Base-by-base conservation (phyloP, 1,284 basidiomycete genomes). In the Schizophyllum commune region DNA sequence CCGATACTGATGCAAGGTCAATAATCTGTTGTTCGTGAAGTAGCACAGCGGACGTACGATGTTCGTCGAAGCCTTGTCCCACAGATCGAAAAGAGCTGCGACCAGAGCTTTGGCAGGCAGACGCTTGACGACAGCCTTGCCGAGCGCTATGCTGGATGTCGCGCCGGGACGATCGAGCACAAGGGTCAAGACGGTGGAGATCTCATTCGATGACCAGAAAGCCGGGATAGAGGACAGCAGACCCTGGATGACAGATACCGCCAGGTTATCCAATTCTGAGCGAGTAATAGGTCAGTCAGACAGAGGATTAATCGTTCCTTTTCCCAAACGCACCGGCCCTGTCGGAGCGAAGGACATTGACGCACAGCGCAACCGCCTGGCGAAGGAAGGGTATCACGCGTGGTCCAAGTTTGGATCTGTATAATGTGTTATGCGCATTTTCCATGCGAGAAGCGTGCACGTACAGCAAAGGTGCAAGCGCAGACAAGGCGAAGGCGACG, bases 381-480 rank as follows among this genome's bases (percentile, higher is more conserved):
- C 85, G 85, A 72, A 95, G 88, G 74, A 85, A 82, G 5, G 94
- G 92, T 58, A 97, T 92, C 57, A 92, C 79, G 0, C 94, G 86
- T 20, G 94, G 92, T 0, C 91, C 92, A n/a, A 96, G 81, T 60
- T 86, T 87, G 19, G 79, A 73, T 21, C 92, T 93, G 65, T 51
- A 51, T 64, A 51, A n/a, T 63, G 52, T 59, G 60, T 55, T 34
- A 62, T 19, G 32, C 55, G 56, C 58, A 6, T 55, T 53, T 19
- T 17, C n/a, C 47, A 8, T 51, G 56, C 32, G 52, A 61, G 51
- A 52, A 60, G 59, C 52, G 9, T 56, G 57, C 54, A 78, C 81
- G 22, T 70, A 90, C 86, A 83, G 78, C 58, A 93, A 76, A 20
- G 85, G 79, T 6, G 81, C 73, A 53, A 95, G 71, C 17, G 82